phyloP scores from a whole-genome alignment of 352 stramenopile genomes.

The Pythium dissotocum region DNA sequence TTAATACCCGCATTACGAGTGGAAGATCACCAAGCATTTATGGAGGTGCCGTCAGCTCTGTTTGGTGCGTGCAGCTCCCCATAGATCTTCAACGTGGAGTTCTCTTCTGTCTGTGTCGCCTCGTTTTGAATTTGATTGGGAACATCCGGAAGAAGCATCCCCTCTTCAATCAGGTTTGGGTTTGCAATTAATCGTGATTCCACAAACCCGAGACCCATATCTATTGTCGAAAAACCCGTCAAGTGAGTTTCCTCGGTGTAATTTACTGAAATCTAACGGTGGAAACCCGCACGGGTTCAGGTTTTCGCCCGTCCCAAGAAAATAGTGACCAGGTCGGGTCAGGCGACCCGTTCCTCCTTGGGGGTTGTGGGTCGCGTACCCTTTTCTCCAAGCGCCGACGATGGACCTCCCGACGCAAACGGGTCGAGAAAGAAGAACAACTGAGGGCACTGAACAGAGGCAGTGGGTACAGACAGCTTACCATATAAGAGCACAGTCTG shows the following conservation, averaged over 20 bases:
- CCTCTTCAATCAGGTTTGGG: constrained; percentile 20
- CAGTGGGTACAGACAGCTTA: no score
- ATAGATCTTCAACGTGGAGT: constrained; percentile 12
- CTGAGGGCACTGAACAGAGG: constrained; percentile 27
- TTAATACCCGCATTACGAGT: background rate
- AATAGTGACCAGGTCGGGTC: constrained; percentile 26
- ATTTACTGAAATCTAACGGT: constrained; percentile 4
- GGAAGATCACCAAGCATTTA: no score
- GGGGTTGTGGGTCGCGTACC: constrained; percentile 21
- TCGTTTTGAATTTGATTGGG: constrained; percentile 15
- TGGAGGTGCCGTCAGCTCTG: no score
- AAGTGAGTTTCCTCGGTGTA: constrained; percentile 4
- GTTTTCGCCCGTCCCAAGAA: background rate
- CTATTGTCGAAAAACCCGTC: constrained; percentile 10
- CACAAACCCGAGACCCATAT: constrained; percentile 6
- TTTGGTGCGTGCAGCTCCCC: background rate
- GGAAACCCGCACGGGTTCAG: constrained; percentile 8
- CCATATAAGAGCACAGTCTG: no score
- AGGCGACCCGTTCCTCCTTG: constrained; percentile 15
- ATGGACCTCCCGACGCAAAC: constrained; percentile 14
- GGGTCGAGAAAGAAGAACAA: constrained; percentile 8
- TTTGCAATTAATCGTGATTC: background rate
- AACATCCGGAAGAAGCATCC: constrained; percentile 12
- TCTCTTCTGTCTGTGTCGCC: background rate
- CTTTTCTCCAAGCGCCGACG: constrained; percentile 21